Percentiles rank a stretch among this genome's conserved stretches.
These are phyloP conservation scores for Dendrobium nobile DNA, from an alignment of 106 monocot species.

Conservation along the genomic window DNA sequence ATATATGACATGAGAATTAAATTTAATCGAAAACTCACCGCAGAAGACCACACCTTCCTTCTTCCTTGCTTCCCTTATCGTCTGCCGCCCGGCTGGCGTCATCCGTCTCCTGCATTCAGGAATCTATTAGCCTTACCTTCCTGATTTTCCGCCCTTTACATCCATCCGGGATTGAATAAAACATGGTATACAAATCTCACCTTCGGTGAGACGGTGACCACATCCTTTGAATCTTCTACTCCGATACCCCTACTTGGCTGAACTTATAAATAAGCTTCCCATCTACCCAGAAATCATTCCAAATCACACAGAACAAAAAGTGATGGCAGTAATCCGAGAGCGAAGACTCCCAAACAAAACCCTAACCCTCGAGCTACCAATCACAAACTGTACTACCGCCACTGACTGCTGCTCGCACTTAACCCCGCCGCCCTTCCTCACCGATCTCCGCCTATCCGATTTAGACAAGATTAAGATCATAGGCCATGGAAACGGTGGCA, in stretches of 20 bases:
- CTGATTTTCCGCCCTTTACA: neutral
- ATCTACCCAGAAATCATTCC: neutral
- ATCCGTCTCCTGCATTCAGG: neutral
- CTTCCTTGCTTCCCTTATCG: neutral
- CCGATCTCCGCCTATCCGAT: conserved; percentile 33
- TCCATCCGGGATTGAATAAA: neutral
- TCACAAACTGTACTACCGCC: neutral
- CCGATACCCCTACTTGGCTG: neutral
- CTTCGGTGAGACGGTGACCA: too few species aligned
- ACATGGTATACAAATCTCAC: neutral
- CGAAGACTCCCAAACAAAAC: conserved; percentile 7
- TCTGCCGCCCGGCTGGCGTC: neutral
- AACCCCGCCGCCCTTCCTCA: neutral
- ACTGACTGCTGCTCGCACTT: neutral
- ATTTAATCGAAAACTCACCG: neutral
- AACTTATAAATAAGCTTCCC: neutral
- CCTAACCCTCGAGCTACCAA: conserved; percentile 17
- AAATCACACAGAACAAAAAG: neutral
- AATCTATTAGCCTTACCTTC: too few species aligned
- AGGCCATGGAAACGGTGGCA: conserved; percentile 73
- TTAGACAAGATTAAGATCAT: conserved; percentile 52
- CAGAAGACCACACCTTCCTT: neutral
- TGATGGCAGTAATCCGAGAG: conserved; percentile 36
- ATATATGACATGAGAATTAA: too few species aligned
- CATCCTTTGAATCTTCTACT: neutral